phyloP scores from a whole-genome alignment of 2,329 filamentous ascomycete genomes.

The Xylariaceae sp. region DNA sequence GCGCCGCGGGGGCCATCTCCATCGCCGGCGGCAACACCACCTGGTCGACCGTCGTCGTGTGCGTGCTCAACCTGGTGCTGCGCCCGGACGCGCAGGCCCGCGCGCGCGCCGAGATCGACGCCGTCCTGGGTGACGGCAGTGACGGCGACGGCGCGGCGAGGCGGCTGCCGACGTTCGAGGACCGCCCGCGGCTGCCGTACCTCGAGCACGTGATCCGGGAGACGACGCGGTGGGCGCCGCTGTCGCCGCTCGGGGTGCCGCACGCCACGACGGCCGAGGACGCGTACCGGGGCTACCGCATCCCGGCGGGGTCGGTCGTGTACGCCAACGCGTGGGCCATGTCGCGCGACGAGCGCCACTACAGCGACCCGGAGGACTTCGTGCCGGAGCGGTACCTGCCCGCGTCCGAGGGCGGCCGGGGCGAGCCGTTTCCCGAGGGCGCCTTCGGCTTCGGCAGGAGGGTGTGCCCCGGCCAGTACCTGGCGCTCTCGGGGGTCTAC shows the following conservation, averaged over 20 bases:
- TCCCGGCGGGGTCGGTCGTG: constrained; percentile 36
- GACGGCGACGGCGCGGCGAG: not conserved
- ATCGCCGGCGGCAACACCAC: constrained; percentile 25
- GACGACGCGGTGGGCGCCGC: constrained; percentile 26
- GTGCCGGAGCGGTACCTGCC: constrained; percentile 23
- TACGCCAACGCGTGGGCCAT: constrained; percentile 35
- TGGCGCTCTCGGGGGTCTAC: constrained; percentile 43
- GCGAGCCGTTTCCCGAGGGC: constrained; percentile 23
- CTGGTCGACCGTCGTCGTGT: constrained; percentile 24
- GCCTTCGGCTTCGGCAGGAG: constrained; percentile 38
- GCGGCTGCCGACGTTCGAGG: constrained; percentile 27
- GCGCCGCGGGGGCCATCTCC: constrained; percentile 8
- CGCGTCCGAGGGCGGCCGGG: constrained; percentile 14
- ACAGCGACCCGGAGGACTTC: constrained; percentile 26
- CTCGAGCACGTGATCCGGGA: constrained; percentile 33
- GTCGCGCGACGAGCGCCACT: constrained; percentile 24
- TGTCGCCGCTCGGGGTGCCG: constrained; percentile 29
- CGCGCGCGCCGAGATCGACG: constrained; percentile 26
- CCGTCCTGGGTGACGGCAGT: constrained; percentile 10
- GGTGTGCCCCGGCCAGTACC: constrained; percentile 33
- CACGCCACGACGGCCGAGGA: constrained; percentile 33
- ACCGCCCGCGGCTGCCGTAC: constrained; percentile 29
- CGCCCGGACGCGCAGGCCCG: constrained; percentile 29
- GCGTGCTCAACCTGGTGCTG: constrained; percentile 33
- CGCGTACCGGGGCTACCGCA: constrained; percentile 33